Conservation (phyloP, 805 yeast species). For the Ogataea naganishii region DNA sequence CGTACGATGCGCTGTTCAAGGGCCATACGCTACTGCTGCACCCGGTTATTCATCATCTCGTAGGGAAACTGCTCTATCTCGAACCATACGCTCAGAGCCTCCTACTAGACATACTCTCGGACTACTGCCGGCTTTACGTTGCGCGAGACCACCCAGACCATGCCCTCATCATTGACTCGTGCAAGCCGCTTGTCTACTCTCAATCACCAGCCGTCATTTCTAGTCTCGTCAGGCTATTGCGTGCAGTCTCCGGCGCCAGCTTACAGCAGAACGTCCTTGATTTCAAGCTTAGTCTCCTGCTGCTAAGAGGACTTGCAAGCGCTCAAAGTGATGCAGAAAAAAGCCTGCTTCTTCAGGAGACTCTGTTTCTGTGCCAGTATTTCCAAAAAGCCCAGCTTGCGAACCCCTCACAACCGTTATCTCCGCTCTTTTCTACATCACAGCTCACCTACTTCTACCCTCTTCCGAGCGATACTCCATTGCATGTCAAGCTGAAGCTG, state of each 20-base stretch:
- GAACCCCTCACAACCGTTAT: too few species aligned
- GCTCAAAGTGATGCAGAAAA: too few species aligned
- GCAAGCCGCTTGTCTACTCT: slow-evolving; percentile 39
- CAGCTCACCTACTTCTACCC: slow-evolving; percentile 44
- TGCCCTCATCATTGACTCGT: slow-evolving; percentile 38
- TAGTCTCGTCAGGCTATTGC: slow-evolving; percentile 48
- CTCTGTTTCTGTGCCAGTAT: too few species aligned
- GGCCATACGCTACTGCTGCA: slow-evolving; percentile 62
- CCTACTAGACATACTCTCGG: slow-evolving; percentile 53
- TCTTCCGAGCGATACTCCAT: slow-evolving; percentile 41
- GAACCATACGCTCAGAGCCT: slow-evolving; percentile 68
- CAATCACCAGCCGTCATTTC: slow-evolving; percentile 53
- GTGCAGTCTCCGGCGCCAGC: too few species aligned
- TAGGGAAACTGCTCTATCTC: slow-evolving; percentile 33
- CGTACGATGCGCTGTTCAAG: slow-evolving; percentile 45
- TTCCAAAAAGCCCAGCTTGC: too few species aligned
- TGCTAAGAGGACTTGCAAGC: slow-evolving; percentile 33
- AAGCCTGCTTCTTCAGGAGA: too few species aligned
- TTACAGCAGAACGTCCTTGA: slow-evolving; percentile 47
- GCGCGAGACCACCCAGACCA: slow-evolving; percentile 64
- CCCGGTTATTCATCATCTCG: slow-evolving; percentile 45
- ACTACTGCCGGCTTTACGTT: slow-evolving; percentile 56
- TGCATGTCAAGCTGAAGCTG: slow-evolving; percentile 45
- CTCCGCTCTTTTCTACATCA: too few species aligned
- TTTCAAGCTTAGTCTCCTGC: slow-evolving; percentile 38